A percentile compares a stretch with the other conserved stretches of the same genome.
Evolutionary conservation across 495 filamentous ascomycete genomes (phyloP).

Genomic region (Trichoderma erinaceum): DNA sequence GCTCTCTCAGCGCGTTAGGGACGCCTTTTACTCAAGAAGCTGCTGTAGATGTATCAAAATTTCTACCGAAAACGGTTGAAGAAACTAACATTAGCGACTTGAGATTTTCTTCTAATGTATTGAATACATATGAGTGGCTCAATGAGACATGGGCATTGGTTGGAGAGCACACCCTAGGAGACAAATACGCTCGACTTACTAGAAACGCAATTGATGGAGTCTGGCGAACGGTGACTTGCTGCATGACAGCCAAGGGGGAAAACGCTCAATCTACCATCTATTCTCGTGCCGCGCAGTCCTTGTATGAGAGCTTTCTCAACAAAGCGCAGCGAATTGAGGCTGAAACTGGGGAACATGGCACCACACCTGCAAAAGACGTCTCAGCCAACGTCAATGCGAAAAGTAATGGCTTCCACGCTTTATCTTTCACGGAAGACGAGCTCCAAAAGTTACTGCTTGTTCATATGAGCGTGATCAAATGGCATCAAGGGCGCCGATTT

Average conservation of each 20-base stretch:
- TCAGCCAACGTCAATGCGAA: neutral
- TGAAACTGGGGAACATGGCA: neutral
- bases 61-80: neutral
- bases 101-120: neutral
- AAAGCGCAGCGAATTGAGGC: neutral
- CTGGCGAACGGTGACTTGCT: neutral
- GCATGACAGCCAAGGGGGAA: neutral
- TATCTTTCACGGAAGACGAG: neutral
- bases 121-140: neutral
- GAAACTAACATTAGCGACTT: neutral
- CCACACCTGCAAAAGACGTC: neutral
- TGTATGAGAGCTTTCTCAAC: neutral
- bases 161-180: neutral
- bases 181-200: neutral
- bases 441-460: neutral
- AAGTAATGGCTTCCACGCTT: neutral
- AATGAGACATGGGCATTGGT: neutral
- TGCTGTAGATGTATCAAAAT: too few species aligned
- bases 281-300: neutral
- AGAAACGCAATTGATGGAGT: neutral
- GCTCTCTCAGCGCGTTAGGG: neutral
- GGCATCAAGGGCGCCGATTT: neutral
- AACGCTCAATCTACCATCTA: neutral
- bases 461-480: neutral
- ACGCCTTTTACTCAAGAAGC: neutral